Percentiles rank a stretch among this genome's conserved stretches.
Evolutionary conservation across 768 basidiomycete genomes (phyloP).

Genomic region (Leccinum uliginosum): DNA sequence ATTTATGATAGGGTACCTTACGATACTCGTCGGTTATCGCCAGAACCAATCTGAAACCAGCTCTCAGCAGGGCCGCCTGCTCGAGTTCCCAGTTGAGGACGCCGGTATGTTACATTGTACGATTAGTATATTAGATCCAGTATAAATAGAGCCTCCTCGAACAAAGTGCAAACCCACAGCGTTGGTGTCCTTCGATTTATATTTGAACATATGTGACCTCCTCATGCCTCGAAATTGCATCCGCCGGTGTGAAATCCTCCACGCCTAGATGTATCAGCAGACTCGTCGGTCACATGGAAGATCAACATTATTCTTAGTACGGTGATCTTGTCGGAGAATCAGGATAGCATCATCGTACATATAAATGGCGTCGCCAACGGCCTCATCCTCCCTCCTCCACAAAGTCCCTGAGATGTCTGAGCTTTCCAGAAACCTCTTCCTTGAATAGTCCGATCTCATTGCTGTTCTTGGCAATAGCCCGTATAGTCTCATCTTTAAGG

Average conservation of each 20-base stretch:
- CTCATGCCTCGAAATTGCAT: not conserved
- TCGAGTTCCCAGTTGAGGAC: no score
- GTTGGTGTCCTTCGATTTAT: not conserved
- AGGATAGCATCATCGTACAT: not conserved
- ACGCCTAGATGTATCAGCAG: not conserved
- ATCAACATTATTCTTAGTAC: not conserved
- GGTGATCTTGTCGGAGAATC: not conserved
- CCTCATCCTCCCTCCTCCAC: constrained; percentile 47
- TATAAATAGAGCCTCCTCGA: not conserved
- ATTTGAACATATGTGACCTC: not conserved
- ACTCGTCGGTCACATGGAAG: not conserved
- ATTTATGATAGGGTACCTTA: no score
- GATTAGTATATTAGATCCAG: not conserved
- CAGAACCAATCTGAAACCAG: no score
- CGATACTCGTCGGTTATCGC: no score
- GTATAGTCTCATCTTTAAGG: constrained; percentile 73
- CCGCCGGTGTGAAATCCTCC: constrained; percentile 2
- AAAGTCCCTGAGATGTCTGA: constrained; percentile 64
- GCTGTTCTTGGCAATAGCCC: constrained; percentile 79
- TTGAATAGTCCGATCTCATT: constrained; percentile 82
- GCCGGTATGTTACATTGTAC: not conserved
- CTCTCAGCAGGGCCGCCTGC: no score
- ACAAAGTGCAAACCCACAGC: not conserved
- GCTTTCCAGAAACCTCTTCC: constrained; percentile 67
- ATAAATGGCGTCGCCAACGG: not conserved